These are phyloP conservation scores for Penicillium hordei DNA, from an alignment of 2,329 filamentous ascomycete species.

Conservation along the genomic window DNA sequence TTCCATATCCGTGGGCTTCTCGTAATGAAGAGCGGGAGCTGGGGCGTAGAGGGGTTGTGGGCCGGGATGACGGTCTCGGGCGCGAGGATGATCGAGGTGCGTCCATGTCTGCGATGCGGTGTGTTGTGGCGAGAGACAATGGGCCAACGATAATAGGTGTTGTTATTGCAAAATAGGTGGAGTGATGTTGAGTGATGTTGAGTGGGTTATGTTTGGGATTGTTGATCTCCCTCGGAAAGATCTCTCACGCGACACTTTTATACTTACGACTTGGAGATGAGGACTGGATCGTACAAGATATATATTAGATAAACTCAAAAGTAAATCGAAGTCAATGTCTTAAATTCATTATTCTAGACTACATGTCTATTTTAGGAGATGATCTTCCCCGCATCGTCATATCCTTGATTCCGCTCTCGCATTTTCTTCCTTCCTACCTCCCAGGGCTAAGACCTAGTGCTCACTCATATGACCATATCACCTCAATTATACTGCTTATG, in stretches of 20 bases:
- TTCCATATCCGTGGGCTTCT: slow-evolving; percentile 63
- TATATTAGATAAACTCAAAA: not conserved
- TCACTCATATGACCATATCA: not conserved
- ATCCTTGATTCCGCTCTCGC: slow-evolving; percentile 1
- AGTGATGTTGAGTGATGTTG: not conserved
- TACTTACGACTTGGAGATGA: not conserved
- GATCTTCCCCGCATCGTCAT: slow-evolving; percentile 13
- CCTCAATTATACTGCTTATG: slow-evolving; percentile 32
- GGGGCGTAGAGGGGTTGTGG: slow-evolving; percentile 87
- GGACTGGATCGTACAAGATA: not conserved
- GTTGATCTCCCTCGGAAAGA: slow-evolving; percentile 4
- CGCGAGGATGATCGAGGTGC: slow-evolving; percentile 58
- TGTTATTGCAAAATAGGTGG: not conserved
- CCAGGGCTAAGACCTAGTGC: not conserved
- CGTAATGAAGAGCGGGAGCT: slow-evolving; percentile 87
- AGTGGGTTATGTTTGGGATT: slow-evolving; percentile 1
- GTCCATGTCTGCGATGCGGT: slow-evolving; percentile 29
- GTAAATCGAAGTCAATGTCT: not conserved
- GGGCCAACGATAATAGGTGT: not conserved
- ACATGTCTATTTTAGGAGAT: not conserved
- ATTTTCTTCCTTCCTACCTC: not conserved
- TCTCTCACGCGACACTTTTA: slow-evolving; percentile 1
- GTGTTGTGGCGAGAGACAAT: not conserved
- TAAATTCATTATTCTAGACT: not conserved
- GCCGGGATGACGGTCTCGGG: slow-evolving; percentile 65